Conservation (phyloP, 352 stramenopile genomes). For the Lagenidium giganteum region DNA sequence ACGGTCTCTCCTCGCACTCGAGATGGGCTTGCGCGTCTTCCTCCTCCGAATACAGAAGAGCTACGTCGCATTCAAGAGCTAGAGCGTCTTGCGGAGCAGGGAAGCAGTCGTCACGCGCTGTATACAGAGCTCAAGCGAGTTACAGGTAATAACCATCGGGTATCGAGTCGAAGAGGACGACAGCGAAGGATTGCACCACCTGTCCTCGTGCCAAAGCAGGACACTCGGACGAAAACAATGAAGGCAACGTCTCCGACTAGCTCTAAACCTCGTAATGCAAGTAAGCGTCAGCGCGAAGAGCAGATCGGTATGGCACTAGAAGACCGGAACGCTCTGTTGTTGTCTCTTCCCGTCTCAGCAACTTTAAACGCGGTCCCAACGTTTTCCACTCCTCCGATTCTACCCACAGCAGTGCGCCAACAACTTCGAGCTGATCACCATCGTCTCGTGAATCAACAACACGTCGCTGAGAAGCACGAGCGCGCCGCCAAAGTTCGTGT, state of each 20-base stretch:
- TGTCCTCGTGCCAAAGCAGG: background rate
- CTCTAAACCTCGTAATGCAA: background rate
- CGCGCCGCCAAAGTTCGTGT: conserved; percentile 26
- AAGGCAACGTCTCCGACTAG: background rate
- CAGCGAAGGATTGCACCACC: conserved; percentile 11
- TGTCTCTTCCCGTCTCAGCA: background rate
- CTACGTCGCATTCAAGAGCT: conserved; percentile 34
- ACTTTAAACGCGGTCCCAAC: background rate
- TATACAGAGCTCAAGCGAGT: conserved; percentile 13
- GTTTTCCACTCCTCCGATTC: background rate
- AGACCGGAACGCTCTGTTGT: conserved; percentile 9
- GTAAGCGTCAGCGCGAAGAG: conserved; percentile 16
- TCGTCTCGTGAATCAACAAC: conserved; percentile 1
- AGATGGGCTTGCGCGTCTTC: conserved; percentile 30
- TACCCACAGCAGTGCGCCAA: conserved; percentile 1
- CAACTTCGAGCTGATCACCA: conserved; percentile 12
- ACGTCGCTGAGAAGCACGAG: conserved; percentile 11
- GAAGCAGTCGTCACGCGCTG: conserved; percentile 5
- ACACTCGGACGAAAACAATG: no score
- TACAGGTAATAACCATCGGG: background rate
- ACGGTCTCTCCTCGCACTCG: conserved; percentile 47
- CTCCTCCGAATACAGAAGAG: conserved; percentile 27
- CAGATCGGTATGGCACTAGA: conserved; percentile 31
- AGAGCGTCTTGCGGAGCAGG: conserved; percentile 25
- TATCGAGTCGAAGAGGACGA: conserved; percentile 3